phyloP scores from a whole-genome alignment of 2,329 filamentous ascomycete species.

The Achaetomium macrosporum region DNA sequence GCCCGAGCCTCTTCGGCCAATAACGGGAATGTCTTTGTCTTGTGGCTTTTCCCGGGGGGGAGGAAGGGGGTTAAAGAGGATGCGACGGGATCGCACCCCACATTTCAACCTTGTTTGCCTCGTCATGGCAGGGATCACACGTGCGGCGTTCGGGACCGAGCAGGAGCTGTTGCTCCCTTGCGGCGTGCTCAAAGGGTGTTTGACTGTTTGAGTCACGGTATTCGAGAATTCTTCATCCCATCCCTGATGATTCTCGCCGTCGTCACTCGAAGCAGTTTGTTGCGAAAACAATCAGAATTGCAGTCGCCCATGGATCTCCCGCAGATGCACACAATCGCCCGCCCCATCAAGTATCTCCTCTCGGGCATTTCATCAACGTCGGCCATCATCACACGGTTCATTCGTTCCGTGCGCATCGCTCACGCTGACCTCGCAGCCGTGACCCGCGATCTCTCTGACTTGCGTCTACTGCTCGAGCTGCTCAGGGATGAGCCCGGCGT shows the following conservation, averaged over 20 bases:
- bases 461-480: conserved; percentile 25
- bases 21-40: too few species aligned
- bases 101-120: too few species aligned
- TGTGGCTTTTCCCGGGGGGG: too few species aligned
- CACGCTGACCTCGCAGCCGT: conserved; percentile 24
- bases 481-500: conserved; percentile 21
- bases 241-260: neutral
- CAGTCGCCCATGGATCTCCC: conserved; percentile 9
- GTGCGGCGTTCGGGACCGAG: too few species aligned
- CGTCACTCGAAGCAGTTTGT: neutral
- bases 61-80: too few species aligned
- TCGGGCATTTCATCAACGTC: conserved; percentile 22
- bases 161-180: neutral
- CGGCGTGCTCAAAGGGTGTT: too few species aligned
- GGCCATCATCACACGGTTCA: conserved; percentile 24
- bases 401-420: conserved; percentile 22
- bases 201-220: too few species aligned
- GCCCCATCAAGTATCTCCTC: conserved; percentile 23
- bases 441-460: conserved; percentile 24
- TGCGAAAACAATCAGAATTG: neutral
- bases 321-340: conserved; percentile 5
- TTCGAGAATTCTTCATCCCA: too few species aligned
- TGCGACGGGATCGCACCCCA: too few species aligned
- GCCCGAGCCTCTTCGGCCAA: too few species aligned
- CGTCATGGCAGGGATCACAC: too few species aligned